phyloP scores from a whole-genome alignment of 2,329 filamentous ascomycete species.

The Fusarium algeriense region DNA sequence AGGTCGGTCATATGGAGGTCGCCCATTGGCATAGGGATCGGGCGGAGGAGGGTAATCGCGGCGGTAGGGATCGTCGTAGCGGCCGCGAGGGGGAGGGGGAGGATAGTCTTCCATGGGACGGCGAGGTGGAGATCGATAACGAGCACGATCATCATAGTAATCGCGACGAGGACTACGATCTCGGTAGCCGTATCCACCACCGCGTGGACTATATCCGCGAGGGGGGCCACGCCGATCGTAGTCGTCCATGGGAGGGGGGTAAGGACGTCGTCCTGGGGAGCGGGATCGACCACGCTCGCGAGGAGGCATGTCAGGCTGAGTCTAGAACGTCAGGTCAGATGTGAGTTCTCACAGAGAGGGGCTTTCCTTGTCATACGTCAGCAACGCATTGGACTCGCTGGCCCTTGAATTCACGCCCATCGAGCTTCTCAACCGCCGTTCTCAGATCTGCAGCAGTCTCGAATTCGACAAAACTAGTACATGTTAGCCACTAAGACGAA shows the following conservation, averaged over 20 bases:
- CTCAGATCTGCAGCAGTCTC: slow-evolving; percentile 92
- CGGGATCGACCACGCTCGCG: slow-evolving; percentile 83
- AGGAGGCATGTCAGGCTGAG: slow-evolving; percentile 80
- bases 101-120: slow-evolving; percentile 83
- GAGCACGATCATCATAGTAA: slow-evolving; percentile 87
- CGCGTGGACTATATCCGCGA: slow-evolving; percentile 86
- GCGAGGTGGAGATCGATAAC: slow-evolving; percentile 84
- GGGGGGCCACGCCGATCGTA: slow-evolving; percentile 85
- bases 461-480: slow-evolving; percentile 91
- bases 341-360: background rate
- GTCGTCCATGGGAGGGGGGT: slow-evolving; percentile 78
- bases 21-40: slow-evolving; percentile 70
- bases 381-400: slow-evolving; percentile 85
- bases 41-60: slow-evolving; percentile 75
- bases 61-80: slow-evolving; percentile 84
- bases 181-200: slow-evolving; percentile 80
- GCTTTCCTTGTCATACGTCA: slow-evolving; percentile 69
- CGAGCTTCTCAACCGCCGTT: slow-evolving; percentile 93
- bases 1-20: slow-evolving; percentile 68
- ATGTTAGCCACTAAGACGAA: slow-evolving; percentile 24
- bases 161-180: slow-evolving; percentile 87
- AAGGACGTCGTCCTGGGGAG: slow-evolving; percentile 75
- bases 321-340: slow-evolving; percentile 61
- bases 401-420: slow-evolving; percentile 93
- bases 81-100: slow-evolving; percentile 73